Conservation (phyloP, 2,329 filamentous ascomycete species). For the Penicillium nordicum region DNA sequence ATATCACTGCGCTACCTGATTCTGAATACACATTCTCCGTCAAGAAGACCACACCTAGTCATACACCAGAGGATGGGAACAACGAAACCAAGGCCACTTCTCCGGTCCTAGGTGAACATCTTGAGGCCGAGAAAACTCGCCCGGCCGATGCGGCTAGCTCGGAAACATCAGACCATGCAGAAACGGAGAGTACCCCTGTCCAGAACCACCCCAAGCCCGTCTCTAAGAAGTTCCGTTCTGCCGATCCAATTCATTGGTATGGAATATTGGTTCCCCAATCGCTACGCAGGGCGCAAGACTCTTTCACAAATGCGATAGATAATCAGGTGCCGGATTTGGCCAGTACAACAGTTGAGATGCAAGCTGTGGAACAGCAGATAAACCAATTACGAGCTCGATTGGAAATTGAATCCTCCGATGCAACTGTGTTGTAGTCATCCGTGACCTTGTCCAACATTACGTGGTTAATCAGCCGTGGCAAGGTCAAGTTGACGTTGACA, state of each 20-base stretch:
- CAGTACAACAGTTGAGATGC: constrained; percentile 40
- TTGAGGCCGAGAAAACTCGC: not conserved
- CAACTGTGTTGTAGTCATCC: not conserved
- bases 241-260: constrained; percentile 49
- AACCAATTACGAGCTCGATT: constrained; percentile 27
- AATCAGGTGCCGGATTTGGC: constrained; percentile 37
- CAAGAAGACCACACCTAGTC: not conserved
- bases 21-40: constrained; percentile 8
- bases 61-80: not conserved
- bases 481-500: not conserved
- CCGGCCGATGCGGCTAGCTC: not conserved
- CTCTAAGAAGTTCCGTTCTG: constrained; percentile 23
- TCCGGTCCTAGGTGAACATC: not conserved
- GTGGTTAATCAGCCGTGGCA: not conserved
- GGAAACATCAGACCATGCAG: constrained; percentile 1
- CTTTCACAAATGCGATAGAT: constrained; percentile 42
- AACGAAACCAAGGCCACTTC: not conserved
- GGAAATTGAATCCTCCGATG: constrained; percentile 1
- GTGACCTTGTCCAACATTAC: not conserved
- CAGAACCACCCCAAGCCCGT: not conserved
- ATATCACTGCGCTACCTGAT: not conserved
- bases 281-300: constrained; percentile 44
- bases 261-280: constrained; percentile 47
- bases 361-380: constrained; percentile 40
- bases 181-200: not conserved